Conservation (phyloP, 768 basidiomycete genomes). For the Mycena vulgaris region DNA sequence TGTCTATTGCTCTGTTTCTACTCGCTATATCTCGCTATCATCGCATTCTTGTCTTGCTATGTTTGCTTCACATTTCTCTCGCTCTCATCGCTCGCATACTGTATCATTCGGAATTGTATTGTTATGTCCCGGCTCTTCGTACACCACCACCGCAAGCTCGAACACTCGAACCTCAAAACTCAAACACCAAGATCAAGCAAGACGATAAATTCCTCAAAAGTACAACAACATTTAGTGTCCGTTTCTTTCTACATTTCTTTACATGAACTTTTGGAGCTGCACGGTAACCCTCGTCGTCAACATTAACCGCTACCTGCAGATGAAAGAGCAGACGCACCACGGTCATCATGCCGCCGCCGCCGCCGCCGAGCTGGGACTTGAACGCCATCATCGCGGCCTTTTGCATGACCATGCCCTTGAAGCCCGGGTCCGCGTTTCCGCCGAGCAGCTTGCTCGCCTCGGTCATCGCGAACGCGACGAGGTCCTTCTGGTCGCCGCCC, state of each 20-base stretch:
- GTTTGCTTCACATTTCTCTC: neutral
- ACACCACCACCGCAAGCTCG: neutral
- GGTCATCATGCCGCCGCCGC: slow-evolving; percentile 32
- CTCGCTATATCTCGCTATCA: slow-evolving; percentile 15
- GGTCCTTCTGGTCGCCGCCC: slow-evolving; percentile 1
- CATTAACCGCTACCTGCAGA: neutral
- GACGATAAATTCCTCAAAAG: neutral
- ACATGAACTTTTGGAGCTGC: slow-evolving; percentile 34
- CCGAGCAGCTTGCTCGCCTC: slow-evolving; percentile 28
- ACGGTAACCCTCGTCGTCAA: neutral
- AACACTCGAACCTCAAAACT: neutral
- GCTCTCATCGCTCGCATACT: slow-evolving; percentile 21
- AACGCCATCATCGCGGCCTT: slow-evolving; percentile 36
- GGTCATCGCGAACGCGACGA: slow-evolving; percentile 26
- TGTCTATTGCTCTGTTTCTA: slow-evolving; percentile 8
- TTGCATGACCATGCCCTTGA: slow-evolving; percentile 34
- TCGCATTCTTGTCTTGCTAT: neutral
- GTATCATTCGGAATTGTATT: slow-evolving; percentile 27
- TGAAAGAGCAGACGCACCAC: slow-evolving; percentile 10
- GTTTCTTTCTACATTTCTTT: slow-evolving; percentile 13
- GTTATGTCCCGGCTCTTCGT: neutral
- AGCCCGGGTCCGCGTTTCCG: slow-evolving; percentile 1
- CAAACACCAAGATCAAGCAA: neutral
- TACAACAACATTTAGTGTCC: slow-evolving; percentile 19
- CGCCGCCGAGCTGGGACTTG: slow-evolving; percentile 28